Evolutionary conservation across 108 stramenopile genomes (phyloP).

Genomic region (Nitzschia inconspicua): DNA sequence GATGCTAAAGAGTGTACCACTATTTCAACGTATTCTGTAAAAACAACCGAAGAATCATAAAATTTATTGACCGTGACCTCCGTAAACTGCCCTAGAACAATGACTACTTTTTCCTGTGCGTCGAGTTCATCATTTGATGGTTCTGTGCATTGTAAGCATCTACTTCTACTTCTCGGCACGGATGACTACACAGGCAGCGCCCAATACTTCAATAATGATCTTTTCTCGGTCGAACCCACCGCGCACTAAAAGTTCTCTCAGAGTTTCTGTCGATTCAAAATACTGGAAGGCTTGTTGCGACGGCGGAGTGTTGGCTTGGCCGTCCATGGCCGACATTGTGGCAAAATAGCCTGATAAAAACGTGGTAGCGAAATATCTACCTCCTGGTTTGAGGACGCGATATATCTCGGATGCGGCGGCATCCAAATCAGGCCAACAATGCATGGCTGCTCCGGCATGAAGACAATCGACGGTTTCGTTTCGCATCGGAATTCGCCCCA

Average conservation of each 20-base stretch:
- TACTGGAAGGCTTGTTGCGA: slow-evolving; percentile 80
- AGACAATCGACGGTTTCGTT: slow-evolving; percentile 67
- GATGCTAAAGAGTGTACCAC: too few relatives aligned
- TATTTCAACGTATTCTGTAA: too few relatives aligned
- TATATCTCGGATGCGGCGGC: slow-evolving; percentile 75
- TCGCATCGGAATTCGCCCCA: slow-evolving; percentile 82
- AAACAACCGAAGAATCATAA: too few relatives aligned
- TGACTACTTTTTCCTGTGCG: too few relatives aligned
- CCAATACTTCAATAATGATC: slow-evolving; percentile 66
- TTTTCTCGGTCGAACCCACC: slow-evolving; percentile 78
- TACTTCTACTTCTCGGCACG: slow-evolving; percentile 63
- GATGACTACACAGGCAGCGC: slow-evolving; percentile 71
- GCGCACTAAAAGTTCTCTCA: slow-evolving; percentile 48
- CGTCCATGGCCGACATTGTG: slow-evolving; percentile 28
- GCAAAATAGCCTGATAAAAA: slow-evolving; percentile 78
- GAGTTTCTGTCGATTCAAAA: slow-evolving; percentile 59
- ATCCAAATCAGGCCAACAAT: slow-evolving; percentile 94
- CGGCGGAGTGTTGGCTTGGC: slow-evolving; percentile 29
- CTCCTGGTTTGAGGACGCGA: slow-evolving; percentile 90
- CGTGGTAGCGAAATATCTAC: slow-evolving; percentile 91
- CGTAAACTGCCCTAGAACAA: too few relatives aligned
- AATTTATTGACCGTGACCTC: too few relatives aligned
- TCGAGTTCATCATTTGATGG: too few relatives aligned
- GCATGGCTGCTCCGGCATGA: slow-evolving; percentile 97
- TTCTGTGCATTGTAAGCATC: too few relatives aligned